Base-by-base conservation (phyloP, 441 rosid species). In the Croton setiger region DNA sequence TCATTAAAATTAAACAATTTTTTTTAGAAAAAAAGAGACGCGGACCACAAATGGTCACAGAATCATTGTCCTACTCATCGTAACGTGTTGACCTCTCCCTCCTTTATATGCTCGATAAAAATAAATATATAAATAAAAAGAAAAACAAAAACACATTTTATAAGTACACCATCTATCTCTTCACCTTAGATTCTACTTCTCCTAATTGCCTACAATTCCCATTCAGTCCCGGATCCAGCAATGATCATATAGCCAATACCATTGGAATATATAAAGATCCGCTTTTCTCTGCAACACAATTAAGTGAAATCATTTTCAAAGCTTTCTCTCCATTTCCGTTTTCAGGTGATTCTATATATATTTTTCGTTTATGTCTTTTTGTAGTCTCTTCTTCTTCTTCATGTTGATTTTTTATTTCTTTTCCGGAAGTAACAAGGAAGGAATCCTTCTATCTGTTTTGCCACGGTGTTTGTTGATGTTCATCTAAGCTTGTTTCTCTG, bases 401-500 rank as follows among this genome's bases (percentile, higher is more conserved):
- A 45, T 45, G 13, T 11, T 45, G 4, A 9, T 45, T 6, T n/a
- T n/a, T 51, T 51, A 45, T 45, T 18, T 18, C 4, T 52, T 18
- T 18, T 15, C 7, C 18, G n/a, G 7, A 6, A 18, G 3, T n/a
- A 48, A 27, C 31, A 2, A 27, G 31, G 31, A 48, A 48, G 4
- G 18, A 15, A 14, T 48, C n/a, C 20, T 3, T 69, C 6, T 36
- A 2, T 18, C 15, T 47, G 21, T 62, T 27, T 52, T 12, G 18
- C 20, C 1, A 15, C 31, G 45, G 72, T 53, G 63, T 51, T 66
- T 47, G 76, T 60, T 60, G 71, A 72, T 66, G 76, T 36, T 72
- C 71, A 66, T 72, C 71, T 72, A 72, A 60, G 49, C 64, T 35
- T 3, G 47, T 36, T 21, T 27, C 31, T 27, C 31, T 27, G 31